Evolutionary conservation across 805 yeast species (phyloP).

Genomic region (Ogataea chonburiensis): DNA sequence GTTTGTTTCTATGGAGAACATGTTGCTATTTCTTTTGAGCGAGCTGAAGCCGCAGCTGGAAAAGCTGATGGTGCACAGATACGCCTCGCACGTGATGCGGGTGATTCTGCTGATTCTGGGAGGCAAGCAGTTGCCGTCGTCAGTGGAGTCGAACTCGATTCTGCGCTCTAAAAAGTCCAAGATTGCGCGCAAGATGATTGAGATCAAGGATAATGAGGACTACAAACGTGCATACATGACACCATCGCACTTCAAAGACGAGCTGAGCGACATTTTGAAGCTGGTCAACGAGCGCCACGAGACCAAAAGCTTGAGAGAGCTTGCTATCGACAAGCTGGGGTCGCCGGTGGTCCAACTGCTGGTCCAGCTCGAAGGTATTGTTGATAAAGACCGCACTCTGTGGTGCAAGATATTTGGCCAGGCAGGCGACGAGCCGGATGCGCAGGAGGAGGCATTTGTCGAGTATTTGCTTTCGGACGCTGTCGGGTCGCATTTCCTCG

Average conservation of each 20-base stretch:
- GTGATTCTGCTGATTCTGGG: constrained; percentile 66
- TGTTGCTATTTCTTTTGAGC: constrained; percentile 61
- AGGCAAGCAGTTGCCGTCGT: constrained; percentile 76
- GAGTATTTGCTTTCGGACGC: constrained; percentile 82
- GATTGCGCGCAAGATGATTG: constrained; percentile 91
- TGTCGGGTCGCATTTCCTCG: constrained; percentile 92
- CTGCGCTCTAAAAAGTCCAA: constrained; percentile 81
- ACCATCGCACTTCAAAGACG: constrained; percentile 65
- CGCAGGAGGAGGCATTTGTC: constrained; percentile 73
- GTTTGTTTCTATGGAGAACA: constrained; percentile 58
- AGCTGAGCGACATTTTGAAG: constrained; percentile 50
- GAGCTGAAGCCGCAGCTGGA: constrained; percentile 62
- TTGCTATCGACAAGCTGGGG: constrained; percentile 75
- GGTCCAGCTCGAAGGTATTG: constrained; percentile 77
- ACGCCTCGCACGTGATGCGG: constrained; percentile 86
- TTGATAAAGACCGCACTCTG: constrained; percentile 67
- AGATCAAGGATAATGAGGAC: constrained; percentile 74
- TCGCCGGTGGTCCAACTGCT: constrained; percentile 85
- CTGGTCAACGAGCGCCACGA: constrained; percentile 39
- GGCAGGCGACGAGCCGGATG: constrained; percentile 48
- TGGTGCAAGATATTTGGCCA: constrained; percentile 63
- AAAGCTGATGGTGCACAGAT: constrained; percentile 67
- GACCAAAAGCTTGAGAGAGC: constrained; percentile 56
- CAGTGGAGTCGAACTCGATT: constrained; percentile 65
- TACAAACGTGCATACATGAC: constrained; percentile 64